Evolutionary conservation across 164 flowering plant genomes (phyloP).

Genomic region (Magnolia changhungtana): DNA sequence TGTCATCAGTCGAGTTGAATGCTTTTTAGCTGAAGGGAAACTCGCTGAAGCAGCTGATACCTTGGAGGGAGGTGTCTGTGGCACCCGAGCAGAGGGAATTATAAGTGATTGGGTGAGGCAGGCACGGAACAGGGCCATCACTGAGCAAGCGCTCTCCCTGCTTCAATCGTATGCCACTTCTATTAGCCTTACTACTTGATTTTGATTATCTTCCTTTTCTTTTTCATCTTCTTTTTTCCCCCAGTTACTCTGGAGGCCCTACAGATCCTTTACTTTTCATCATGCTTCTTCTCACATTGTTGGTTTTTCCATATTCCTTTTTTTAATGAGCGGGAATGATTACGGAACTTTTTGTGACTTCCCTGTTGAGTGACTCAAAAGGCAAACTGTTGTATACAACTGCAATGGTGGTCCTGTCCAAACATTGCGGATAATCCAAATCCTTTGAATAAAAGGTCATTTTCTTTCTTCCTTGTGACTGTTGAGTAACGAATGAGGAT

Average conservation of each 20-base stretch:
- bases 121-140: constrained; percentile 77
- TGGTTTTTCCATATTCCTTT: not conserved
- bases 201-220: not conserved
- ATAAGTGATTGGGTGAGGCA: constrained; percentile 65
- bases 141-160: constrained; percentile 82
- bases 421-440: not conserved
- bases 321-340: not conserved
- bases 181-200: constrained; percentile 40
- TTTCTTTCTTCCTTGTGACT: not conserved
- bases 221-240: not conserved
- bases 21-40: constrained; percentile 72
- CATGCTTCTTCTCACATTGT: not conserved
- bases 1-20: constrained; percentile 64
- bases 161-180: constrained; percentile 84
- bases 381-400: not conserved
- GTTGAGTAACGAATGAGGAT: not conserved
- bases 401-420: not conserved
- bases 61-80: constrained; percentile 75
- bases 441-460: not conserved
- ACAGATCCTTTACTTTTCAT: not conserved
- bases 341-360: not conserved
- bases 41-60: constrained; percentile 85
- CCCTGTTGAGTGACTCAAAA: not conserved
- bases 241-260: not conserved
- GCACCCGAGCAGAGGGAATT: constrained; percentile 71